Conservation (phyloP, 2,329 filamentous ascomycete species). For the Daldinia eschscholtzii region DNA sequence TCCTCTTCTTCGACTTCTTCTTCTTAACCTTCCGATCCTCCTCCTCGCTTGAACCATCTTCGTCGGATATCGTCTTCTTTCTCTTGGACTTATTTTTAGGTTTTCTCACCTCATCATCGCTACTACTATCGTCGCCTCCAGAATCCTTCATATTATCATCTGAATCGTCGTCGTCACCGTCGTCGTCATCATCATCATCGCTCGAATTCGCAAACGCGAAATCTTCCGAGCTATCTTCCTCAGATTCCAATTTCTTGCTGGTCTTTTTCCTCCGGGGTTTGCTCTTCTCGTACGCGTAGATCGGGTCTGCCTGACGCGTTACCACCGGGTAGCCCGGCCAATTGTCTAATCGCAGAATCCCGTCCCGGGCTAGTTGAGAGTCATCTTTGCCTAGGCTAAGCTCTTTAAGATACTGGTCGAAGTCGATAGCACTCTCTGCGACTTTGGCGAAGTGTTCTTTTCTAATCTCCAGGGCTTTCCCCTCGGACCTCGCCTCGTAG, state of each 20-base stretch:
- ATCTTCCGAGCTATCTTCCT: background rate
- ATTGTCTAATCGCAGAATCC: background rate
- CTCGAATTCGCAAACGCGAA: background rate
- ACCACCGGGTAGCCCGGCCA: background rate
- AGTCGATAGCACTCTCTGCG: slow-evolving; percentile 6
- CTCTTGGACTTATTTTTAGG: slow-evolving; percentile 6
- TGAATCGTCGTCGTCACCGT: background rate
- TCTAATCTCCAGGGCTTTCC: slow-evolving; percentile 6
- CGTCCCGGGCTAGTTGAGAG: slow-evolving; percentile 2
- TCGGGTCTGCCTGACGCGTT: background rate
- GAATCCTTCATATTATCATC: background rate
- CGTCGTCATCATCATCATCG: background rate
- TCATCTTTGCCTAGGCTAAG: background rate
- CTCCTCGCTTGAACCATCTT: background rate
- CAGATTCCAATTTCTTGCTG: background rate
- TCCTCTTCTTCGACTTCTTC: slow-evolving; percentile 7
- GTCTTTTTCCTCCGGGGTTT: background rate
- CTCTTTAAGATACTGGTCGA: slow-evolving; percentile 2
- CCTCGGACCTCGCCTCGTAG: slow-evolving; percentile 24
- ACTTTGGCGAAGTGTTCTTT: slow-evolving; percentile 27
- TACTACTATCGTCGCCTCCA: background rate
- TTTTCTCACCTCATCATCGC: slow-evolving; percentile 1
- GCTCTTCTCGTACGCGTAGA: background rate
- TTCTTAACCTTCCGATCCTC: background rate
- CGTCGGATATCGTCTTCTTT: background rate